Evolutionary conservation across 2,329 filamentous ascomycete species (phyloP).

Genomic region (Volutella citrinella): DNA sequence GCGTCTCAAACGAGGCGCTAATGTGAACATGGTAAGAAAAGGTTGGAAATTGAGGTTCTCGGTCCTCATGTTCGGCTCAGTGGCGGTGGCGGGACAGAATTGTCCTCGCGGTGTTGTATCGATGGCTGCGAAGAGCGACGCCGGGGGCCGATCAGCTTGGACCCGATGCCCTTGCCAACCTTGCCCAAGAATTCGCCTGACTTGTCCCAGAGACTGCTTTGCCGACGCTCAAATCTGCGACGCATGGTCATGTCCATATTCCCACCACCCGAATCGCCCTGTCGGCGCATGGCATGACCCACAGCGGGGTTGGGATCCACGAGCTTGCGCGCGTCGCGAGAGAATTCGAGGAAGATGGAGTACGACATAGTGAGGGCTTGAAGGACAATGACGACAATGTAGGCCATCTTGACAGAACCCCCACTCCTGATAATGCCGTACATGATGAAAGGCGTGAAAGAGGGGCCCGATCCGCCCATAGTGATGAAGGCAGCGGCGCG

Average conservation of each 20-base stretch:
- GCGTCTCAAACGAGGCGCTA: no score
- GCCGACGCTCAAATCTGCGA: conserved; percentile 12
- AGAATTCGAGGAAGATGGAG: conserved; percentile 45
- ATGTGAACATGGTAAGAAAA: no score
- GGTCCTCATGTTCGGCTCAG: no score
- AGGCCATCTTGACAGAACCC: conserved; percentile 61
- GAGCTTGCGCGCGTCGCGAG: conserved; percentile 44
- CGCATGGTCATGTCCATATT: no score
- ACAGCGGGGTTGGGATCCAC: conserved; percentile 33
- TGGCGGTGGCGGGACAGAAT: conserved; percentile 8
- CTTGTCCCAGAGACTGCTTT: conserved; percentile 16
- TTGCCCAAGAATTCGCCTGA: conserved; percentile 20
- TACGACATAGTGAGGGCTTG: conserved; percentile 46
- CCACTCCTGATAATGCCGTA: conserved; percentile 62
- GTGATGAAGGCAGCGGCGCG: conserved; percentile 75
- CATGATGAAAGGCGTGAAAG: conserved; percentile 71
- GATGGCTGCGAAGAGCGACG: conserved; percentile 30
- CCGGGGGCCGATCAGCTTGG: conserved; percentile 23
- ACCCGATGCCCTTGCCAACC: conserved; percentile 23
- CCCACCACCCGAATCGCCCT: no score
- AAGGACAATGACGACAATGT: conserved; percentile 58
- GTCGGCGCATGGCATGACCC: conserved; percentile 14
- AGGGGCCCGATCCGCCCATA: conserved; percentile 70
- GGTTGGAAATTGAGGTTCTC: no score
- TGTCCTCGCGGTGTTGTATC: conserved; percentile 29